Evolutionary conservation across 257 asterid genomes (phyloP), one percentile per base, ranked within the genome.

Genomic region (Perilla frutescens): DNA sequence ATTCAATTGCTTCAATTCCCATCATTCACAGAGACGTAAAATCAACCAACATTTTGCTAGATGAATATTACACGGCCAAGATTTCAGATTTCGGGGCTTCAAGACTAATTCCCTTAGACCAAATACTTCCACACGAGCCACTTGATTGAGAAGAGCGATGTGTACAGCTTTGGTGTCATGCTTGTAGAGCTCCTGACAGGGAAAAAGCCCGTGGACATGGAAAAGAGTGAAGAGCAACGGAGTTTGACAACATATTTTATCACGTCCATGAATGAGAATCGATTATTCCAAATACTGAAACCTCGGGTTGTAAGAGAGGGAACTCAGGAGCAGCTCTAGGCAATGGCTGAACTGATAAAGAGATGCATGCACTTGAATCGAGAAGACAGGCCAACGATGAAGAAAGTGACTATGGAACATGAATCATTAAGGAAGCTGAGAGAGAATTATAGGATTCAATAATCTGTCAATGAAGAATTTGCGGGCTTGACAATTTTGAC

Each of bases 11-110:
- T 6, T 13, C 79, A 0, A 84, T 62, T 13, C 96, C 95, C 0
- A 76, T 90, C 13, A 85, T 90, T 32, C 96, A 88, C 39, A 66
- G 95, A 44, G 95, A 90, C 65, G 91, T 90, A 3, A 90, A 90
- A 49, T 90, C 93, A 0, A 85, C 96, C 9, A 90, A 90, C 55
- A 88, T 90, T 48, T 66, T 90, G 26, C 36, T 90, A 2, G 96
- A 90, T 47, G 86, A 85, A 2, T 32, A 77, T 8, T 88, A 85
- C 82, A 84, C 77, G 0, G 89, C 96, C 1, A 90, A 88, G 72
- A 85, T 91, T 4, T 69, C 96, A 0, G 91, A 91, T 79, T 91
- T 91, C 59, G 97, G 97, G 8, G 97, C 97, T 0, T 91, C 97
- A 0, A 89, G 94, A 11, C 62, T 81, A 47, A 77, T 91, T 0